Base-by-base conservation (phyloP, 176 grass and related monocot genomes). In the Pontederia paniculata region DNA sequence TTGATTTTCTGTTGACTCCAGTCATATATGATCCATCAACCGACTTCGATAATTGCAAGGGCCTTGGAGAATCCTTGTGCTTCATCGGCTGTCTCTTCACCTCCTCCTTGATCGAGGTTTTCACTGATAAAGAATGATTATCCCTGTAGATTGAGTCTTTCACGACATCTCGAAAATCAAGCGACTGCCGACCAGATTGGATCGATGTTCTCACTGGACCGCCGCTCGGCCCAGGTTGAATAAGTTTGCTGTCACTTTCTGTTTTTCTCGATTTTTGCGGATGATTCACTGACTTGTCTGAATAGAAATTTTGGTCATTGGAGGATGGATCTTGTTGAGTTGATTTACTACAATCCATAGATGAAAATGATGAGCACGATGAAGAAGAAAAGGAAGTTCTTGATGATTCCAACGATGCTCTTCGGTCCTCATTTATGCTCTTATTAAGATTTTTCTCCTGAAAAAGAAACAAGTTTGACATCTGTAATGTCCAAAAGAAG, bases 81-180 rank as follows among this genome's bases (percentile, higher is more conserved):
- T 48, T 83, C 58, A 70, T 56, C 65, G 21, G 43, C 61, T 68
- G 64, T 45, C 73, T 54, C 43, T 69, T 78, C 56, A 71, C 70
- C 54, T 65, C 82, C 78, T 89, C 81, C 44, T 60, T 76, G 8
- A 46, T 74, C 23, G 54, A 84, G 31, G 70, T 74, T 81, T 79
- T 82, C 44, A 69, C 48, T 21, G 89, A 76, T 42, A 77, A 82
- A 61, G 64, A 68, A 73, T 22, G 72, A 58, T 11, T 64, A 73
- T 95, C 81, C 77, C 73, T 89, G 51, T 96, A 70, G 55, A 86
- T 89, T 4, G 90, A 96, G 72, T 87, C 85, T 71, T 87, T 89
- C 20, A 87, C 74, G 8, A 89, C 79, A 78, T 84, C 84, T 76
- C 71, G 74, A 73, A 84, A 82, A 66, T 77, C 84, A 66, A 77